Evolutionary conservation across 176 grass and related monocot genomes (phyloP), one percentile per base, ranked within the genome.

Genomic region (Cymbopogon citratus): DNA sequence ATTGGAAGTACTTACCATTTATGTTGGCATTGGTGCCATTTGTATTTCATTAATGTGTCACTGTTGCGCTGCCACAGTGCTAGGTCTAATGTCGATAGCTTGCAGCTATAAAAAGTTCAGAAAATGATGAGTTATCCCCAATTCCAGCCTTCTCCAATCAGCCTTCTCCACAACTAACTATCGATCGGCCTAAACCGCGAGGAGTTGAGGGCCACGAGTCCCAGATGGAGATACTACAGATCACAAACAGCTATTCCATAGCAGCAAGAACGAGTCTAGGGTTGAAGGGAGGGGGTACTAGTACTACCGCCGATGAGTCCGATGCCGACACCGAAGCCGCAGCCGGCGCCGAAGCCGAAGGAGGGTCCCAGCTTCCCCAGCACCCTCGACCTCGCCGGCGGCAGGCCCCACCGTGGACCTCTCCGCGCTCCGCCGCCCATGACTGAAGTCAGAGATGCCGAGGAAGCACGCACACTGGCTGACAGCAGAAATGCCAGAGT

Each of bases 221-320:
- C 38, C 5, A 70, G 5, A 41, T 14, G 38, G 10, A 6, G n/a
- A 39, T 23, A 69, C 10, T 26, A 6, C 41, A 46, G 1, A 44
- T 46, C 67, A 41, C 21, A 11, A 43, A 24, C 3, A 41, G 4
- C 4, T 43, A 43, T 72, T 48, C 24, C 41, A 19, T 29, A 48
- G 69, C 40, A 35, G 48, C 16, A 75, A 59, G 73, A n/a, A 18
- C 9, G 19, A 19, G 16, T 16, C n/a, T 46, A 46, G 24, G 41
- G 43, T 49, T 48, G 1, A 7, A 39, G 2, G 31, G 11, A 38
- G 11, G 10, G 19, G n/a, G n/a, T n/a, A n/a, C n/a, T n/a, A n/a
- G 21, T 3, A 59, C 26, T 23, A 92, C 91, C 91, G 80, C 91
- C 91, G 71, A 92, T 25, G 21, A 92, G 72, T 19, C 91, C 91